Evolutionary conservation across 2,329 filamentous ascomycete species (phyloP).

Genomic region (Mycosphaerelloides madeirae): DNA sequence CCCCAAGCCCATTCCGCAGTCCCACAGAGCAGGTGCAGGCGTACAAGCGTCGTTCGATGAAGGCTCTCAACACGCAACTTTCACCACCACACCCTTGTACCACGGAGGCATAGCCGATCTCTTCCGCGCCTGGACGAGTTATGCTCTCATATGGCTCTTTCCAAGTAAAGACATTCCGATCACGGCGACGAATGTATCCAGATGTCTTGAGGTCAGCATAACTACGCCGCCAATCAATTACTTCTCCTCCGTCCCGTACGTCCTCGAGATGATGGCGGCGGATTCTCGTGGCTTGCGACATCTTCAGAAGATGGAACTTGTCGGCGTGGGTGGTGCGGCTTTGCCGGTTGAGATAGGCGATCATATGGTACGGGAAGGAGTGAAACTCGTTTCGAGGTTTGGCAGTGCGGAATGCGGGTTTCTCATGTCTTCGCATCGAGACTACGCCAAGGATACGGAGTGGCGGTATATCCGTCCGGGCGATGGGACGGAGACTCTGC

Average conservation of each 20-base stretch:
- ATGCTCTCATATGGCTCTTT: constrained; percentile 59
- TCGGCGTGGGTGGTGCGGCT: constrained; percentile 61
- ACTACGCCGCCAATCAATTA: constrained; percentile 44
- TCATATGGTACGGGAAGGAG: constrained; percentile 44
- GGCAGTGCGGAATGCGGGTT: constrained; percentile 65
- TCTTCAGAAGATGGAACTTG: constrained; percentile 53
- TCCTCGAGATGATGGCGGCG: constrained; percentile 51
- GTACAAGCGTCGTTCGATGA: constrained; percentile 48
- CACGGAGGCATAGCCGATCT: constrained; percentile 62
- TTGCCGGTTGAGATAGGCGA: constrained; percentile 52
- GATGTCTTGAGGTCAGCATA: constrained; percentile 42
- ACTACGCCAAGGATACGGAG: constrained; percentile 51
- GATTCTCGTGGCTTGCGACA: constrained; percentile 39
- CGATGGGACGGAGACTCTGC: constrained; percentile 26
- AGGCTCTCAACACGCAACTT: constrained; percentile 45
- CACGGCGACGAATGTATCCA: constrained; percentile 51
- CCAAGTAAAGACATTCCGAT: constrained; percentile 54
- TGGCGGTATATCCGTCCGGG: constrained; percentile 57
- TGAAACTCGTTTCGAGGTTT: constrained; percentile 59
- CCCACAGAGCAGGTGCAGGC: constrained; percentile 52
- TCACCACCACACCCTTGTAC: constrained; percentile 62
- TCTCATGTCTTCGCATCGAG: constrained; percentile 57
- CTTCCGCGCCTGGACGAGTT: constrained; percentile 58
- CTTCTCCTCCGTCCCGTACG: constrained; percentile 59
- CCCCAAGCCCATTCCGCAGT: constrained; percentile 59